Evolutionary conservation across 352 stramenopile species (phyloP), one percentile per base, ranked within the genome.

Genomic region (Phytophthora sojae): DNA sequence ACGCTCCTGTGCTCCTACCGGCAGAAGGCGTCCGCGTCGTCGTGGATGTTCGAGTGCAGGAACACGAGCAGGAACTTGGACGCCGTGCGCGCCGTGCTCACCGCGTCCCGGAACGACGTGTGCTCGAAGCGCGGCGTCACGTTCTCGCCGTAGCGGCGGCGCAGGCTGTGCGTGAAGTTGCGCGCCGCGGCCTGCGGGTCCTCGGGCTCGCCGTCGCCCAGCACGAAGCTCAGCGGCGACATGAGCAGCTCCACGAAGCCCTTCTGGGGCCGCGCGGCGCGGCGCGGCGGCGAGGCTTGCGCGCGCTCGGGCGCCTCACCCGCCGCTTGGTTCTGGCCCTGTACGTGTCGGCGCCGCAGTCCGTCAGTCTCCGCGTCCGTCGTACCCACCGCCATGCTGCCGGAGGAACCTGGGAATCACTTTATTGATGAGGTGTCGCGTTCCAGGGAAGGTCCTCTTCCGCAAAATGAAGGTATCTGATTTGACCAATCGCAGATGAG

Each of bases 41-140:
- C 88, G 61, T 96, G 89, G 49, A 96, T 89, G 25, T 81, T 92
- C 67, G 87, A 96, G 73, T 96, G 89, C 58, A 96, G 64, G 51
- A 93, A 96, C 55, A 95, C 86, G 6, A 96, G 49, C 50, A 96
- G 64, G 52, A 96, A 96, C 76, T 96, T 96, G 69, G 83, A 93
- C 42, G 85, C 82, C 9, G 85, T 92, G 17, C 87, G 86, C 7
- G 89, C 87, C 0, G 87, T 92, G 2, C 82, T 92, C 67, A 94
- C 86, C 4, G 89, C 86, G 57, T 96, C 89, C 17, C 86, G 82
- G 73, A 96, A 96, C 60, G 89, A 94, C 51, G 82, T 82, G 74
- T 91, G 84, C 75, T 94, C 86, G 54, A 96, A 96, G 45, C 76
- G 83, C 17, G 89, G 89, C 60, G 82, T 90, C 23, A 54, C 50